Evolutionary conservation across 2,329 filamentous ascomycete species (phyloP), one percentile per base, ranked within the genome.

Genomic region (Fusarium sulawesiense): DNA sequence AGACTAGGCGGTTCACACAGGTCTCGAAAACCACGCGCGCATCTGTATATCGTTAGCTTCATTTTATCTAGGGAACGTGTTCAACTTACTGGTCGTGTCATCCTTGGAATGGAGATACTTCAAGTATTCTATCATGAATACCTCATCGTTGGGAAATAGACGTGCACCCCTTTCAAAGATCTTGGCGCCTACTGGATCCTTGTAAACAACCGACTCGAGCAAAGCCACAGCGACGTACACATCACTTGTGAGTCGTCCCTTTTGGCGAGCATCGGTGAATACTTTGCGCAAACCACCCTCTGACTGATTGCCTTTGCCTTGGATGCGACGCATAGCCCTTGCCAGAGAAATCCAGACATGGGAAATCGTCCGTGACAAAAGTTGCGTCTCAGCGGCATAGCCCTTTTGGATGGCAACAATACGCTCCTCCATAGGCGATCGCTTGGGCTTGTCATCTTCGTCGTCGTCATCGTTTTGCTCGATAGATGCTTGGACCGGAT

Each of bases 21-120:
- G 94, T 98, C 79, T 98, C 96, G 75, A 99, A 99, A 4, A 98
- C 94, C 12, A 96, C 94, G 71, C 96, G 89, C 34, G 96, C 96
- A 85, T 99, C 94, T 94, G 73, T 34, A 34, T 21, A 44, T 57
- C 16, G 63, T 77, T 48, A 79, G 74, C 46, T 48, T 45, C 44
- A 9, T 16, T 34, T 23, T 10, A 21, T 23, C n/a, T 12, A 23
- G 10, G 9, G 7, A 11, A 20, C 25, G 34, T 40, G 13, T 44
- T 27, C 8, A 30, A 86, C 92, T 86, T 86, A 97, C 93, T 98
- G 32, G 93, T 97, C 49, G 94, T 91, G 80, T 99, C 96, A 74
- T 97, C 95, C 77, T 93, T 93, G 14, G 92, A 91, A 75, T 98
- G 92, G 64, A 99, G 84, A 80, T 97, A 96, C 82, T 97, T 98